Evolutionary conservation across 2,329 filamentous ascomycete genomes (phyloP).

Genomic region (Cucurbitaria berberidis): DNA sequence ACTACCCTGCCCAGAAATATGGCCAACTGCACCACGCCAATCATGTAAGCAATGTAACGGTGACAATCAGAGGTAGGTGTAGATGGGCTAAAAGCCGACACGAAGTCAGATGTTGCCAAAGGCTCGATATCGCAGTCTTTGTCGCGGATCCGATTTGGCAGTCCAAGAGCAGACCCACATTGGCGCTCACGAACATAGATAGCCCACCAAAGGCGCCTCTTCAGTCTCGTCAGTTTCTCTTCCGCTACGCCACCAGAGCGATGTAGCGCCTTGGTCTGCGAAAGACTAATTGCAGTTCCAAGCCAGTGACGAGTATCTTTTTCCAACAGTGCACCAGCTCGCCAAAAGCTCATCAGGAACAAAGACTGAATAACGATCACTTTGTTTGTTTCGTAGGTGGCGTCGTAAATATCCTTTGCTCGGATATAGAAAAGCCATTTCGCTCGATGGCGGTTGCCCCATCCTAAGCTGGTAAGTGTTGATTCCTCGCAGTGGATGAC

Average conservation of each 20-base stretch:
- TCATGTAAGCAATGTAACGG: conserved; percentile 43
- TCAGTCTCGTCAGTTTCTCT: conserved; percentile 46
- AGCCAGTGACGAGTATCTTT: conserved; percentile 50
- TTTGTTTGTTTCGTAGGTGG: conserved; percentile 60
- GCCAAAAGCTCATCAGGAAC: conserved; percentile 64
- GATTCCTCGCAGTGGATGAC: conserved; percentile 60
- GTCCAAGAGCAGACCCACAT: conserved; percentile 53
- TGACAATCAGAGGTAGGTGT: conserved; percentile 36
- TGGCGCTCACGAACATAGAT: conserved; percentile 60
- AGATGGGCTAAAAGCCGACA: conserved; percentile 37
- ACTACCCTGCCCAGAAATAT: conserved; percentile 49
- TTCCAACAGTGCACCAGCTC: conserved; percentile 52
- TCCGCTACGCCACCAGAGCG: conserved; percentile 36
- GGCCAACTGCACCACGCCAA: conserved; percentile 50
- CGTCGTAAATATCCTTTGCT: conserved; percentile 60
- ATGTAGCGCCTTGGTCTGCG: conserved; percentile 58
- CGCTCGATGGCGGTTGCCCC: conserved; percentile 57
- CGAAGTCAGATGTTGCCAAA: conserved; percentile 48
- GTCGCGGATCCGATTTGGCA: conserved; percentile 57
- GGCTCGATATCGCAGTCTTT: conserved; percentile 57
- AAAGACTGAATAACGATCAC: conserved; percentile 58
- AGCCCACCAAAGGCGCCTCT: conserved; percentile 62
- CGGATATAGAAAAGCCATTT: conserved; percentile 59
- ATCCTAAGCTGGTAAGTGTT: conserved; percentile 54
- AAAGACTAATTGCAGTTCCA: conserved; percentile 57